Conservation (phyloP, 2,329 filamentous ascomycete species). For the Botryosphaeria dothidea region DNA sequence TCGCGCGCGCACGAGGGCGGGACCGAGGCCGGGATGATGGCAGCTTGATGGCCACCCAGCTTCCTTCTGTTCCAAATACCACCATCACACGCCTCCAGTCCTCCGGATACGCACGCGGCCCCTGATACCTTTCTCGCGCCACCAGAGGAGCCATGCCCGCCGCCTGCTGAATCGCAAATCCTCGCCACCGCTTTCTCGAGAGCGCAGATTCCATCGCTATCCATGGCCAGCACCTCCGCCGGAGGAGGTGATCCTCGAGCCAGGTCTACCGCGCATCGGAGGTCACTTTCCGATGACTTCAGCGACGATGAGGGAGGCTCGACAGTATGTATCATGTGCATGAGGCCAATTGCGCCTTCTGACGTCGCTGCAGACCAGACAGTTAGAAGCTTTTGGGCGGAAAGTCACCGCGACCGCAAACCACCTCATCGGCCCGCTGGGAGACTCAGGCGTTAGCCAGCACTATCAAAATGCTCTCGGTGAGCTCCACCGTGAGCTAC, state of each 20-base stretch:
- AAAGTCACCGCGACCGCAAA: constrained; percentile 94
- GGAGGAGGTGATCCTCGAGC: constrained; percentile 33
- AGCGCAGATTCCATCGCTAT: constrained; percentile 4
- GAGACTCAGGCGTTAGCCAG: constrained; percentile 52
- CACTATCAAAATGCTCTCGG: constrained; percentile 87
- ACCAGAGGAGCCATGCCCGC: neutral
- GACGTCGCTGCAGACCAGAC: constrained; percentile 66
- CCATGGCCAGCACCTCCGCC: constrained; percentile 31
- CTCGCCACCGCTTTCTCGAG: neutral
- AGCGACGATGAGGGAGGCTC: constrained; percentile 13
- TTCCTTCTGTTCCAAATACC: neutral
- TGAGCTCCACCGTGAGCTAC: constrained; percentile 86
- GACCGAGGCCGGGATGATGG: constrained; percentile 18
- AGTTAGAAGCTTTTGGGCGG: constrained; percentile 87
- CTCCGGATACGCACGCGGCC: neutral
- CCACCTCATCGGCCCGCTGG: constrained; percentile 70
- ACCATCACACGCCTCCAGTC: neutral
- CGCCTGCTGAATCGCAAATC: constrained; percentile 7
- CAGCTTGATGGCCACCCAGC: constrained; percentile 5
- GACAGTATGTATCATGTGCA: constrained; percentile 1
- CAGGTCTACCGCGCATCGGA: constrained; percentile 27
- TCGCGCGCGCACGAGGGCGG: constrained; percentile 14
- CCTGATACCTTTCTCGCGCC: neutral
- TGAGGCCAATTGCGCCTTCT: constrained; percentile 9
- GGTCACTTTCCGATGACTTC: constrained; percentile 6